Base-by-base conservation (phyloP, 257 asterid species). In the Solanum pinnatisectum region DNA sequence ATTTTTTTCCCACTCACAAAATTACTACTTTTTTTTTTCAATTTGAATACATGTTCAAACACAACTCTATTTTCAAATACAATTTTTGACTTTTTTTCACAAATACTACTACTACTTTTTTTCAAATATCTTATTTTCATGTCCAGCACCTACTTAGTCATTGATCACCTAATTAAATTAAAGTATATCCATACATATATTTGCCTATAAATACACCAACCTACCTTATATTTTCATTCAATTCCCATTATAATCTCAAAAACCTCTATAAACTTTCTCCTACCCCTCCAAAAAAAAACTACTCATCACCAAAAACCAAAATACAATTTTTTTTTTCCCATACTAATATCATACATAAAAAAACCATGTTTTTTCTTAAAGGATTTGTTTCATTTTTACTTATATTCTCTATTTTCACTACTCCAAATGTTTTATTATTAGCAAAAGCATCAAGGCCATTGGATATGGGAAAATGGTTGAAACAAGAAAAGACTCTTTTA, bases 371-470 rank as follows among this genome's bases (percentile, higher is more conserved):
- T 85, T 8, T 68, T 42, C 32, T 60, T 65, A 85, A 18, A 39
- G 82, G 30, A 85, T 39, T 85, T 33, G 27, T 85, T 85, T 39
- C 79, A 68, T 46, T 85, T 5, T 42, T 85, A 33, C 74, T 85
- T n/a, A 40, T 85, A 67, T 30, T 85, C 22, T 68, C 44, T 40
- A 85, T 85, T 65, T 85, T 68, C 15, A 68, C 30, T 4, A 16
- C 68, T 68, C 82, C 82, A 68, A 85, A 42, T 85, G 6, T 11
- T 67, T 1, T 11, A 49, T 85, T 85, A 22, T 65, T 68, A 22
- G 87, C 82, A 85, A 72, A 85, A 68, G 87, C 82, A 68, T 46
- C 36, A 39, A 85, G 87, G 82, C 87, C 82, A 8, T 67, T 85
- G 37, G 42, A 70, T 8, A 84, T 33, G 87, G 39, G 9, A 67